Conservation (phyloP, 2,329 filamentous ascomycete species). For the Mycosphaerella arachidis region DNA sequence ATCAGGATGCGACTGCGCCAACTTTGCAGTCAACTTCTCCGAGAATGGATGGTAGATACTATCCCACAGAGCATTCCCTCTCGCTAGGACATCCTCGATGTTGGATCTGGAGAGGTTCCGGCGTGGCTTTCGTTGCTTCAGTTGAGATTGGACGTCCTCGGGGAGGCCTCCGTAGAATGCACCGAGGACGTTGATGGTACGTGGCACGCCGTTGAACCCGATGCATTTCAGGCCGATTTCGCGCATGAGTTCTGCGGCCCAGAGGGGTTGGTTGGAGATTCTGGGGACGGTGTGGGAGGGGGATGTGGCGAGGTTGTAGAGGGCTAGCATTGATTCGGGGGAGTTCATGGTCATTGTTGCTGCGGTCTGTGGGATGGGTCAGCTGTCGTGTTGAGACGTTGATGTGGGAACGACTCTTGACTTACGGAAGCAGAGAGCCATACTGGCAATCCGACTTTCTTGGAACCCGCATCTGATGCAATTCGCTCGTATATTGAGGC, state of each 20-base stretch:
- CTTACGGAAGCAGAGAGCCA: slow-evolving; percentile 64
- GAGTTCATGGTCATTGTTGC: slow-evolving; percentile 85
- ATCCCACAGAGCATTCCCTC: slow-evolving; percentile 67
- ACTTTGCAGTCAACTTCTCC: slow-evolving; percentile 63
- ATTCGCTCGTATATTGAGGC: slow-evolving; percentile 61
- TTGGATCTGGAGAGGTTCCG: slow-evolving; percentile 38
- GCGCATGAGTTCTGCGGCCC: slow-evolving; percentile 66
- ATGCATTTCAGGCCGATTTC: slow-evolving; percentile 74
- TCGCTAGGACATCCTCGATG: slow-evolving; percentile 50
- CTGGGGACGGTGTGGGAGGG: slow-evolving; percentile 19
- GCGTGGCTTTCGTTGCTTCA: slow-evolving; percentile 37
- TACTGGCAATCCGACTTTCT: slow-evolving; percentile 58
- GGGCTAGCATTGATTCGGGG: slow-evolving; percentile 64
- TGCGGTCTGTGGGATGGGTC: slow-evolving; percentile 55
- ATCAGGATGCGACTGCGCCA: slow-evolving; percentile 73
- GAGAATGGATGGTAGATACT: slow-evolving; percentile 73
- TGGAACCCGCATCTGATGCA: slow-evolving; percentile 57
- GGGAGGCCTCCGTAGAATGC: slow-evolving; percentile 65
- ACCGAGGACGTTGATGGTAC: slow-evolving; percentile 76
- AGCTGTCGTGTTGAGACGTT: neutral
- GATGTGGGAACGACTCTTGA: neutral
- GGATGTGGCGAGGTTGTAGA: slow-evolving; percentile 49
- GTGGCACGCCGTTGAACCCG: slow-evolving; percentile 70
- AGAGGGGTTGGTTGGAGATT: slow-evolving; percentile 36
- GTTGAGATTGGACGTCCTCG: slow-evolving; percentile 46